These are phyloP conservation scores for Amanita pseudoporphyria DNA, from an alignment of 768 basidiomycete species.

Conservation along the genomic window DNA sequence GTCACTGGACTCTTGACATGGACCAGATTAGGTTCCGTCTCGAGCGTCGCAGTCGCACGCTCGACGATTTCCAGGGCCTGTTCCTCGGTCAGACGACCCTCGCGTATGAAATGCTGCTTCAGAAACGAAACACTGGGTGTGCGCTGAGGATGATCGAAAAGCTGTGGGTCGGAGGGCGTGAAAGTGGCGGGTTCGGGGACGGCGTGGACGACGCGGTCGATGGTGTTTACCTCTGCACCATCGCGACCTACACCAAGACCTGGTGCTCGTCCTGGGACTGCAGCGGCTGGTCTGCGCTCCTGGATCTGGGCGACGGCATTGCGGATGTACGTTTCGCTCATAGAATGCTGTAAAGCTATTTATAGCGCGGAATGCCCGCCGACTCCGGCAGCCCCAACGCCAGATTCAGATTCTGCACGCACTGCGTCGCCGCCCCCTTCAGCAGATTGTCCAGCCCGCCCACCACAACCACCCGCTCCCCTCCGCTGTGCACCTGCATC, in stretches of 20 bases:
- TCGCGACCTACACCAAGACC: constrained; percentile 1
- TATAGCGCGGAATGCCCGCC: constrained; percentile 41
- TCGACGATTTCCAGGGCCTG: constrained; percentile 82
- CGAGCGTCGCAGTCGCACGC: constrained; percentile 54
- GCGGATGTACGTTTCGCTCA: constrained; percentile 7
- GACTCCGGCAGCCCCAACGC: constrained; percentile 73
- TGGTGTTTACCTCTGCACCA: not conserved
- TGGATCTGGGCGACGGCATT: constrained; percentile 7
- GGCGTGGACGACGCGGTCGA: constrained; percentile 1
- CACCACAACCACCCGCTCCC: constrained; percentile 90
- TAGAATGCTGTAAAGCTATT: no score
- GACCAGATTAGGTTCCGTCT: constrained; percentile 77
- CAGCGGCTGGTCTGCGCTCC: not conserved
- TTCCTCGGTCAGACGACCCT: constrained; percentile 73
- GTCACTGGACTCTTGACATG: constrained; percentile 85
- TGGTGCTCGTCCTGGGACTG: not conserved
- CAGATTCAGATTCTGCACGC: constrained; percentile 85
- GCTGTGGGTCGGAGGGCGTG: constrained; percentile 64
- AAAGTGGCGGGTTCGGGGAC: constrained; percentile 53
- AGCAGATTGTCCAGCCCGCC: constrained; percentile 94
- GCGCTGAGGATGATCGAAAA: constrained; percentile 49
- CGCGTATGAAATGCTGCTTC: constrained; percentile 82
- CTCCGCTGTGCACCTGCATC: constrained; percentile 83
- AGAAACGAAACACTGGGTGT: constrained; percentile 74
- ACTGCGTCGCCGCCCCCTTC: constrained; percentile 99